phyloP scores from a whole-genome alignment of 768 basidiomycete genomes.

The Butyriboletus loyo region DNA sequence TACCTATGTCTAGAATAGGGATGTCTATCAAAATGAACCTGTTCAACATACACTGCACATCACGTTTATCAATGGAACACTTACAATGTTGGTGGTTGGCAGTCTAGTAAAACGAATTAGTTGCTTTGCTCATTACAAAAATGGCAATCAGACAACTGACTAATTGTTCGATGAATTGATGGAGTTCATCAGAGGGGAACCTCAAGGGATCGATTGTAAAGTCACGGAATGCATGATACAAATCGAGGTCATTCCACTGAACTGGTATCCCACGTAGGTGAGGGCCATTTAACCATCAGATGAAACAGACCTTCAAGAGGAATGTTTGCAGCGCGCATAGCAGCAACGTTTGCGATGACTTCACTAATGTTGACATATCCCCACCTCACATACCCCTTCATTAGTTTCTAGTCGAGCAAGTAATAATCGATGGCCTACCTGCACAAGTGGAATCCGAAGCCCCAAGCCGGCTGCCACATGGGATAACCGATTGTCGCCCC shows the following conservation, averaged over 20 bases:
- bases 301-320: slow-evolving; percentile 63
- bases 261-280: slow-evolving; percentile 33
- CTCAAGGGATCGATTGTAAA: slow-evolving; percentile 66
- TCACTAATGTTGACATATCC: slow-evolving; percentile 53
- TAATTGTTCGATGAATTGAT: slow-evolving; percentile 51
- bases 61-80: background rate
- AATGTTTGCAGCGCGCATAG: slow-evolving; percentile 64
- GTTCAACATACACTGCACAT: background rate
- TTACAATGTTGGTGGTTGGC: slow-evolving; percentile 31
- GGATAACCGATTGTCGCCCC: slow-evolving; percentile 64
- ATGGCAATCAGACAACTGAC: slow-evolving; percentile 43
- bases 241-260: slow-evolving; percentile 79
- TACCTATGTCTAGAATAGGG: slow-evolving; percentile 66
- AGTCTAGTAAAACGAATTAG: slow-evolving; percentile 14
- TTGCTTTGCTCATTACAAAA: background rate
- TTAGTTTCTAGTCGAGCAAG: background rate
- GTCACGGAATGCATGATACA: slow-evolving; percentile 66
- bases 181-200: slow-evolving; percentile 55
- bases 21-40: slow-evolving; percentile 43
- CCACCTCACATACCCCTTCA: slow-evolving; percentile 28
- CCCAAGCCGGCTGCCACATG: slow-evolving; percentile 71
- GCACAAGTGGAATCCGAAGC: slow-evolving; percentile 77
- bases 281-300: background rate
- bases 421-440: slow-evolving; percentile 34
- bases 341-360: slow-evolving; percentile 50